Conservation (phyloP, 2,329 filamentous ascomycete species). For the Penicillium paneum region DNA sequence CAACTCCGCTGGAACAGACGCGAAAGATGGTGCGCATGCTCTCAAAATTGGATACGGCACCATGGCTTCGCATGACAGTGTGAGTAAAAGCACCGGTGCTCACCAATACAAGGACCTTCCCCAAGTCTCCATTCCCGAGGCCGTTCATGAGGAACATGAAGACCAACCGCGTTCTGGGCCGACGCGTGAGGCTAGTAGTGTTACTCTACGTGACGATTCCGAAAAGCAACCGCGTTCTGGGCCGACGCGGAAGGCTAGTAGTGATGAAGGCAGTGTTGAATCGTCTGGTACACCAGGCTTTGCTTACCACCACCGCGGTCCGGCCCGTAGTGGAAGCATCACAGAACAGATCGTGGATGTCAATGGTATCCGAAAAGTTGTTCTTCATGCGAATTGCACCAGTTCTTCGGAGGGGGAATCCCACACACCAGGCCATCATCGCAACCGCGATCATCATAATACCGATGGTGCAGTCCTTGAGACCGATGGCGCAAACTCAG, state of each 20-base stretch:
- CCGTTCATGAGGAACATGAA: slow-evolving; percentile 32
- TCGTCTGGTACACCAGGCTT: slow-evolving; percentile 26
- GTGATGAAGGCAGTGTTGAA: slow-evolving; percentile 21
- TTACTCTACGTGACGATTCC: neutral
- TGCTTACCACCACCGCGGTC: slow-evolving; percentile 43
- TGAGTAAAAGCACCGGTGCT: slow-evolving; percentile 23
- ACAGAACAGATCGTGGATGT: slow-evolving; percentile 74
- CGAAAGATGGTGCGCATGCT: slow-evolving; percentile 64
- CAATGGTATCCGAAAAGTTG: slow-evolving; percentile 70
- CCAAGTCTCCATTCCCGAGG: slow-evolving; percentile 31
- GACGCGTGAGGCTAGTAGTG: slow-evolving; percentile 23
- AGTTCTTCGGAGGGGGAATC: slow-evolving; percentile 44
- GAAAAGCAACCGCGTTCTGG: slow-evolving; percentile 4
- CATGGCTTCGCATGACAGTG: slow-evolving; percentile 30
- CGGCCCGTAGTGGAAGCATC: slow-evolving; percentile 70
- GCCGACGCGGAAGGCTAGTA: slow-evolving; percentile 21
- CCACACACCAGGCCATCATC: slow-evolving; percentile 12
- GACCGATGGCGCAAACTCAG: neutral
- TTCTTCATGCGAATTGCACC: slow-evolving; percentile 66
- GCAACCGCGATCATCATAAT: slow-evolving; percentile 6
- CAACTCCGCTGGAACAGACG: slow-evolving; percentile 53
- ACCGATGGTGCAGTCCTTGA: neutral
- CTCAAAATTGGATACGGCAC: slow-evolving; percentile 56
- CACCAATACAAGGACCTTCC: slow-evolving; percentile 26
- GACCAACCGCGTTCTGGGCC: slow-evolving; percentile 16